These are phyloP conservation scores for Centella asiatica DNA, from an alignment of 129 eudicot genomes.

Conservation along the genomic window DNA sequence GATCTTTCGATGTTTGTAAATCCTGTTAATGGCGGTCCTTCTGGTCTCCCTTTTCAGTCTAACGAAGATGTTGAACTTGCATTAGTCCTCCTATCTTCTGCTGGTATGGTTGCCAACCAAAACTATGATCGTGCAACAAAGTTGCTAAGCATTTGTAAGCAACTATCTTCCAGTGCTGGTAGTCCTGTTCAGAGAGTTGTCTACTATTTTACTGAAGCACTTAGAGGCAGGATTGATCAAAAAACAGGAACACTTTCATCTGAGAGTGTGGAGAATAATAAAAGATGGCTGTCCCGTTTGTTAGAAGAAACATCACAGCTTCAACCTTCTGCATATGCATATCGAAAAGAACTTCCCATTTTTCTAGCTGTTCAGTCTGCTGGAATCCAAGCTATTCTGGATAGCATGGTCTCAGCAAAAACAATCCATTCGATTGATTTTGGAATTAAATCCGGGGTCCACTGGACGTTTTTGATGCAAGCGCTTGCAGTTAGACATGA, in stretches of 20 bases:
- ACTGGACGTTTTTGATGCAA: slow-evolving; percentile 20
- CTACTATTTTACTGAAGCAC: slow-evolving; percentile 19
- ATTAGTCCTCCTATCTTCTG: slow-evolving; percentile 18
- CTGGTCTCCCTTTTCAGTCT: slow-evolving; percentile 2
- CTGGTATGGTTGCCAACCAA: slow-evolving; percentile 19
- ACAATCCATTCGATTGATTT: slow-evolving; percentile 25
- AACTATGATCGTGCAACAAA: slow-evolving; percentile 19
- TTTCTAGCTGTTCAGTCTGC: slow-evolving; percentile 4
- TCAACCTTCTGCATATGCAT: background rate
- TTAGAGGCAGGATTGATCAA: slow-evolving; percentile 12
- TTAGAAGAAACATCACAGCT: background rate
- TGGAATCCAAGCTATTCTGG: slow-evolving; percentile 17
- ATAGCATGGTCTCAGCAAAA: background rate
- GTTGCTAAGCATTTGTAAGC: slow-evolving; percentile 7
- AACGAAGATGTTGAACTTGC: slow-evolving; percentile 22
- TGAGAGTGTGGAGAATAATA: background rate
- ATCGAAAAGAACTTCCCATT: background rate
- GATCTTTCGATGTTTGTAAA: slow-evolving; percentile 1
- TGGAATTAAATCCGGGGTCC: slow-evolving; percentile 14
- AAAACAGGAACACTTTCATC: slow-evolving; percentile 8
- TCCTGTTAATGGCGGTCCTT: background rate
- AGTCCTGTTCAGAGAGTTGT: slow-evolving; percentile 16
- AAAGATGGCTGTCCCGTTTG: background rate
- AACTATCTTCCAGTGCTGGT: slow-evolving; percentile 9
- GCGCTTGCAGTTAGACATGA: slow-evolving; percentile 16